A percentile compares a stretch with the other conserved stretches of the same genome.
These are phyloP conservation scores for Cryphonectria carpinicola DNA, from an alignment of 2,329 filamentous ascomycete genomes.

Conservation along the genomic window DNA sequence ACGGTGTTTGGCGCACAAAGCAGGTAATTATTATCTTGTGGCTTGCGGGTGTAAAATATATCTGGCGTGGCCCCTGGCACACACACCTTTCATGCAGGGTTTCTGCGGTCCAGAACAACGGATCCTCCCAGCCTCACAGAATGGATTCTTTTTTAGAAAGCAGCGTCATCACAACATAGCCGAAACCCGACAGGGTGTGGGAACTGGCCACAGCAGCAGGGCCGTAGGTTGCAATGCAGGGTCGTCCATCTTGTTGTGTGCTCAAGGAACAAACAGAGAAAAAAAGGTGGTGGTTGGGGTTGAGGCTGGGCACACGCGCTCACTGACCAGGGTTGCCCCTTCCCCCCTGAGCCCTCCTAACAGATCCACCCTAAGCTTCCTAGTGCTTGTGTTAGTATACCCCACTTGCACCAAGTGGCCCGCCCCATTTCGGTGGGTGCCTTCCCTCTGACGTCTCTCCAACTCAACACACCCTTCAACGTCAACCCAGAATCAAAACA, in stretches of 20 bases:
- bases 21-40: neutral
- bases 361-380: neutral
- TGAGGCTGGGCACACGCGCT: slow-evolving; percentile 4
- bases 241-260: neutral
- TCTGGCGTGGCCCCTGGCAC: neutral
- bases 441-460: neutral
- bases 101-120: neutral
- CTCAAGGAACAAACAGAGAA: neutral
- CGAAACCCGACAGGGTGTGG: slow-evolving; percentile 5
- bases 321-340: neutral
- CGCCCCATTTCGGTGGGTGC: neutral
- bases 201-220: neutral
- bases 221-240: neutral
- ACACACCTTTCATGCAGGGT: neutral
- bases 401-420: neutral
- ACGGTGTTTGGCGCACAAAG: neutral
- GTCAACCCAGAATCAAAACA: neutral
- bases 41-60: neutral
- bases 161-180: slow-evolving; percentile 13
- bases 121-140: slow-evolving; percentile 17
- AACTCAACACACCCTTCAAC: neutral
- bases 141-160: neutral
- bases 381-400: neutral
- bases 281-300: slow-evolving; percentile 10
- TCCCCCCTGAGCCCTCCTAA: neutral